phyloP scores from a whole-genome alignment of 495 filamentous ascomycete genomes.

The Penicillium atrosanguineum region DNA sequence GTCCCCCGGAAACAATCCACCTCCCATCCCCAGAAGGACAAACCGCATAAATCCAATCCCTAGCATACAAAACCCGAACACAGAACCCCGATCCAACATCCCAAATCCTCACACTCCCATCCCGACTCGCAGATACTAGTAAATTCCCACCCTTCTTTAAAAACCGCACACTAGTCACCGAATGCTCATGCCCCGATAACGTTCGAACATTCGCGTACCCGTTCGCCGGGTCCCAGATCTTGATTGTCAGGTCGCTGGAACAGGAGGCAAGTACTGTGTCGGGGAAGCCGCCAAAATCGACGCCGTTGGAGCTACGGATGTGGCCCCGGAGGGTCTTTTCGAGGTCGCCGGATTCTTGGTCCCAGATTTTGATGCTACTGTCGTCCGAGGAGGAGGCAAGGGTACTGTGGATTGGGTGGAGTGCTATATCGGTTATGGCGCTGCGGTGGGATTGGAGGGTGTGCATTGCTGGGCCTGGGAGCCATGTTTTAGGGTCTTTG shows the following conservation, averaged over 20 bases:
- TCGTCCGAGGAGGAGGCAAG: no score
- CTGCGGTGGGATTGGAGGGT: conserved; percentile 4
- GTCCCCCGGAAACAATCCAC: conserved; percentile 75
- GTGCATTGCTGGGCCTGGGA: neutral
- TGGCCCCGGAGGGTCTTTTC: no score
- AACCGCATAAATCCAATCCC: conserved; percentile 79
- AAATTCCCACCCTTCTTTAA: conserved; percentile 76
- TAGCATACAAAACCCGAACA: conserved; percentile 1
- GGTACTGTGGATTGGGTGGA: no score
- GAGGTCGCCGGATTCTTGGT: no score
- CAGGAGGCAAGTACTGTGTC: conserved; percentile 60
- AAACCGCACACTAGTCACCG: conserved; percentile 82
- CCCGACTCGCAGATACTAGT: conserved; percentile 67
- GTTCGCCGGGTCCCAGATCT: conserved; percentile 91
- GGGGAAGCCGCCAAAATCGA: conserved; percentile 34
- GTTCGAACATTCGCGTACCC: conserved; percentile 96
- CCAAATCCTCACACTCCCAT: conserved; percentile 13
- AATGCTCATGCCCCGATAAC: conserved; percentile 89
- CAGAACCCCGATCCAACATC: conserved; percentile 9
- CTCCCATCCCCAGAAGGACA: conserved; percentile 77
- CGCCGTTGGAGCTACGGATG: no score
- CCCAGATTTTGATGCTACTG: no score
- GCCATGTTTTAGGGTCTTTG: neutral
- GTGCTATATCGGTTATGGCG: no score
- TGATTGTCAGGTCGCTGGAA: conserved; percentile 88